phyloP scores from a whole-genome alignment of 164 flowering plant species.

The Chimonanthus praecox region DNA sequence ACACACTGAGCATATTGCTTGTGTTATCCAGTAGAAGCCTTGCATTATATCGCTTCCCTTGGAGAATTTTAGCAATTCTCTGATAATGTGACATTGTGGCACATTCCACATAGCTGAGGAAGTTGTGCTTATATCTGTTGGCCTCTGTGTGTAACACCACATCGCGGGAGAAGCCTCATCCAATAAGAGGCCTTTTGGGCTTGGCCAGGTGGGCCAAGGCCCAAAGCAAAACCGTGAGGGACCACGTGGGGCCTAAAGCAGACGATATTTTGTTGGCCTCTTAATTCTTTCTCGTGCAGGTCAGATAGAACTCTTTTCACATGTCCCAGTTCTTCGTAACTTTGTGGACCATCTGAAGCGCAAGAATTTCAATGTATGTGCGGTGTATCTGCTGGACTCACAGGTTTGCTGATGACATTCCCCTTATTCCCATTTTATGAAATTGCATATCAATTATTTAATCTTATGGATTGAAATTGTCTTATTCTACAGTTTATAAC shows the following conservation, averaged over 20 bases:
- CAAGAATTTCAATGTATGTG: conserved; percentile 90
- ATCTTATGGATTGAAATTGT: not conserved
- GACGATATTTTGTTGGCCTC: too few species aligned
- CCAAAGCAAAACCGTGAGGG: too few species aligned
- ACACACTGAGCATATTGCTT: not conserved
- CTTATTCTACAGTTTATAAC: conserved; percentile 61
- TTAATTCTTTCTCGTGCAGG: conserved; percentile 32
- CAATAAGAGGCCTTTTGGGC: too few species aligned
- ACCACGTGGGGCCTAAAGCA: too few species aligned
- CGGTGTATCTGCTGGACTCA: conserved; percentile 90
- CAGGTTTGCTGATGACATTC: conserved; percentile 47
- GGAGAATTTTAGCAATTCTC: not conserved
- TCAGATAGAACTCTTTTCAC: conserved; percentile 89
- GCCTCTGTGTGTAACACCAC: not conserved
- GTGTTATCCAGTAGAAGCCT: not conserved
- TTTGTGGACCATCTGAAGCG: conserved; percentile 89
- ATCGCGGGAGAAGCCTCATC: too few species aligned
- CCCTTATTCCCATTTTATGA: not conserved
- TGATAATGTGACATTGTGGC: not conserved
- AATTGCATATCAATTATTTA: not conserved
- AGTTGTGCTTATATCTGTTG: not conserved
- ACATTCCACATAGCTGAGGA: not conserved
- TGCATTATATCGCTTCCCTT: not conserved
- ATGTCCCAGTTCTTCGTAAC: conserved; percentile 74
- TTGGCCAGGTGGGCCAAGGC: too few species aligned